Base-by-base conservation (phyloP, 768 basidiomycete species). In the Hericium alpestre region DNA sequence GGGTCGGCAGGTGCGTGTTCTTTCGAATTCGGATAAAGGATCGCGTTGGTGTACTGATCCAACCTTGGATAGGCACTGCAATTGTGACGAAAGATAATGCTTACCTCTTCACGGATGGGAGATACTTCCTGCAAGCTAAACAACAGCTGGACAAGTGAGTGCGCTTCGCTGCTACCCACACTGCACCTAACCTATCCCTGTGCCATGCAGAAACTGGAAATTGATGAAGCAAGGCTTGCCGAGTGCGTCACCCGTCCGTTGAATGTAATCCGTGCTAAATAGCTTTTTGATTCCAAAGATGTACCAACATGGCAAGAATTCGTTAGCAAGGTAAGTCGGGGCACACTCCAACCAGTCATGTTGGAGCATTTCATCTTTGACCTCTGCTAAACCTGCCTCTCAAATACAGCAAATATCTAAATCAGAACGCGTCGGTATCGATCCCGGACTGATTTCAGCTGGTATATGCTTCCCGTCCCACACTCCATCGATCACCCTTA, bases 221-320 rank as follows among this genome's bases (percentile, higher is more conserved):
- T 71, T 98, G 67, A 93, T 95, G 90, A 93, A 91, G 67, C 84
- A 90, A 63, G 96, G 95, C 4, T 68, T 91, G 16, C 86, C 87
- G 65, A 88, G 93, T 82, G 38, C 55, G 53, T 59, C 56, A 62
- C 41, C 58, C 18, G 27, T 65, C 40, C 64, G 56, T 59, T 50
- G 18, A 48, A 15, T 40, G 20, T 12, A 1, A 15, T 49, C 50
- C 25, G 50, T 20, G 66, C 10, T 12, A 27, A 51, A 51, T 27
- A 27, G 12, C 58, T 55, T 47, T n/a, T n/a, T n/a, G n/a, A n/a
- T n/a, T n/a, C n/a, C n/a, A 12, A 52, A 90, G 91, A 90, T 64
- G 87, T 93, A 12, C 90, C 91, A 2, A 86, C 85, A 3, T 94
- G 92, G 93, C 87, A 93, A 65, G 88, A 91, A 3, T 93, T 88